A percentile compares a stretch with the other conserved stretches of the same genome.
Conservation (phyloP, 208 protist species). For the Crithidia thermophila region DNA sequence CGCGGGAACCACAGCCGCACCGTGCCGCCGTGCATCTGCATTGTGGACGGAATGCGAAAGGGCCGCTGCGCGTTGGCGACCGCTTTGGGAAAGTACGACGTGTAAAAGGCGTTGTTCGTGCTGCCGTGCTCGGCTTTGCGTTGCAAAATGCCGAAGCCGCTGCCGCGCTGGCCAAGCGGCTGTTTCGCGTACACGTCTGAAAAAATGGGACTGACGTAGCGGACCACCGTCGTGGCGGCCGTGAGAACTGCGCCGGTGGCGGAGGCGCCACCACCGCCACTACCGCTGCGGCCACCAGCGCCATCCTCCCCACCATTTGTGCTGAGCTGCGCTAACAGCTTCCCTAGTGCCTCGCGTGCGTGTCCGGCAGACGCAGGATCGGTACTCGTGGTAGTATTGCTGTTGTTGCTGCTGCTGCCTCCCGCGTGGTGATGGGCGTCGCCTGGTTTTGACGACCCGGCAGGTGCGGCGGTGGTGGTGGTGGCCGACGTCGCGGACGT, state of each 20-base stretch:
- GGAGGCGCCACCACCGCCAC: neutral
- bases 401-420: neutral
- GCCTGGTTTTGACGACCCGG: neutral
- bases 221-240: conserved; percentile 27
- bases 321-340: conserved; percentile 54
- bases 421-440: neutral
- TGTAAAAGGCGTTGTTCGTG: conserved; percentile 17
- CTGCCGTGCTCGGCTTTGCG: conserved; percentile 28
- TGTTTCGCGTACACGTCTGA: conserved; percentile 39
- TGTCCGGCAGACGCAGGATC: conserved; percentile 18
- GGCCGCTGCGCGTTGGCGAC: conserved; percentile 35
- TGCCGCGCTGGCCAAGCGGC: conserved; percentile 57
- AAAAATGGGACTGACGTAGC: conserved; percentile 35
- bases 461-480: neutral
- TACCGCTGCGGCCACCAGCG: neutral
- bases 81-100: conserved; percentile 56
- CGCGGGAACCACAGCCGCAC: conserved; percentile 59
- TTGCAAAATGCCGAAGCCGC: conserved; percentile 59
- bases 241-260: conserved; percentile 8
- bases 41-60: conserved; percentile 58
- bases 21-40: conserved; percentile 34
- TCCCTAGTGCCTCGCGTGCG: conserved; percentile 41
- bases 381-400: neutral
- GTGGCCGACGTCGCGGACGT: conserved; percentile 4
- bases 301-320: conserved; percentile 12